phyloP scores from a whole-genome alignment of 1,139 yeast species.

The Arxiozyma heterogenica region DNA sequence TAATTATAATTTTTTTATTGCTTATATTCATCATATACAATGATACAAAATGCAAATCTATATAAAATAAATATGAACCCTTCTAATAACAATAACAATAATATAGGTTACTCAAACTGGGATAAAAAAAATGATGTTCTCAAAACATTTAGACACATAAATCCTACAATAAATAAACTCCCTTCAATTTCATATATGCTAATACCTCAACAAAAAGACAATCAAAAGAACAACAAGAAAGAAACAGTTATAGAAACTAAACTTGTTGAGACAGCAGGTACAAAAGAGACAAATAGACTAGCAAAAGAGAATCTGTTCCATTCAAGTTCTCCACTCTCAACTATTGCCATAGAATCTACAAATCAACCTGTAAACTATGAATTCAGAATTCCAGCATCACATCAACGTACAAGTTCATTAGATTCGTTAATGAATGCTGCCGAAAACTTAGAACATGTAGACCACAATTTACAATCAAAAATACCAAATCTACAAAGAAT shows the following conservation, averaged over 20 bases:
- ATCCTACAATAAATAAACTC: neutral
- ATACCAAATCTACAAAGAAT: neutral
- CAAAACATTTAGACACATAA: neutral
- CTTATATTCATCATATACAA: neutral
- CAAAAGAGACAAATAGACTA: too few relatives aligned
- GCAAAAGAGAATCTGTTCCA: neutral
- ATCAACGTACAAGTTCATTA: conserved; percentile 1
- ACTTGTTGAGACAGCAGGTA: too few relatives aligned
- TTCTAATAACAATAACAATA: neutral
- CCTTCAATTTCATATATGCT: conserved; percentile 1
- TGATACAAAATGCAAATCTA: neutral
- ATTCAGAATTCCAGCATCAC: neutral
- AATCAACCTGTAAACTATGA: neutral
- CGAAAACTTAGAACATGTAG: neutral
- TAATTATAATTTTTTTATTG: neutral
- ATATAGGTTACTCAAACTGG: neutral
- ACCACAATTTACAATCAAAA: neutral
- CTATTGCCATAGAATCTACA: neutral
- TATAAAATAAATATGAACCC: neutral
- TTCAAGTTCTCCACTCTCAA: neutral
- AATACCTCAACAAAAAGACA: neutral
- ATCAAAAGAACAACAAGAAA: neutral
- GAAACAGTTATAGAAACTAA: neutral
- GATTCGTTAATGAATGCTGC: conserved; percentile 5
- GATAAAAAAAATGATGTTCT: neutral